Conservation (phyloP, 2,329 filamentous ascomycete genomes). For the Davidsoniella australis region DNA sequence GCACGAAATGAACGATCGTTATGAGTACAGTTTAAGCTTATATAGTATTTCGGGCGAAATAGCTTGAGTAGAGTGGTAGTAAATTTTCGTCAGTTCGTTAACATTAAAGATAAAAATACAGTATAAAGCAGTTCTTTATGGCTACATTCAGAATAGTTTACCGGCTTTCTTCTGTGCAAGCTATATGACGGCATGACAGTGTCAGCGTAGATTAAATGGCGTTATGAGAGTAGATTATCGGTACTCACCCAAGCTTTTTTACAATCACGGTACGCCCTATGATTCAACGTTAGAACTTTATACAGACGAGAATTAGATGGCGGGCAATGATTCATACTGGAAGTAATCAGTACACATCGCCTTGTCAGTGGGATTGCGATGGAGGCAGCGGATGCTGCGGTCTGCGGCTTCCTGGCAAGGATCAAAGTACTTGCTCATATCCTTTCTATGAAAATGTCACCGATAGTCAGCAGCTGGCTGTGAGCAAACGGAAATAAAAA, state of each 20-base stretch:
- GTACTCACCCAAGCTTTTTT: slow-evolving; percentile 76
- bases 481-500: neutral
- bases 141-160: slow-evolving; percentile 4
- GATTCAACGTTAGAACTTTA: neutral
- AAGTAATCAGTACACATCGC: slow-evolving; percentile 93
- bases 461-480: neutral
- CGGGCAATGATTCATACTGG: slow-evolving; percentile 44
- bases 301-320: neutral
- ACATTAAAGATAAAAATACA: neutral
- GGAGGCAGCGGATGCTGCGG: slow-evolving; percentile 71
- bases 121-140: too few species aligned
- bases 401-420: slow-evolving; percentile 87
- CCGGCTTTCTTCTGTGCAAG: slow-evolving; percentile 9
- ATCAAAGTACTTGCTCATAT: slow-evolving; percentile 77
- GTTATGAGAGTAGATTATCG: neutral
- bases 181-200: slow-evolving; percentile 1
- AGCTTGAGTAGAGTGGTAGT: too few species aligned
- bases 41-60: too few species aligned
- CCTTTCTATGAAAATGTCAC: slow-evolving; percentile 44
- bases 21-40: too few species aligned
- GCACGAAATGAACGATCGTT: too few species aligned
- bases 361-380: slow-evolving; percentile 72
- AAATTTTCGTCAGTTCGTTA: too few species aligned
- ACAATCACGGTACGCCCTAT: slow-evolving; percentile 79
- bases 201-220: neutral